Percentiles rank a stretch among this genome's conserved stretches.
Evolutionary conservation across 768 basidiomycete species (phyloP).

Genomic region (Saitozyma podzolica): DNA sequence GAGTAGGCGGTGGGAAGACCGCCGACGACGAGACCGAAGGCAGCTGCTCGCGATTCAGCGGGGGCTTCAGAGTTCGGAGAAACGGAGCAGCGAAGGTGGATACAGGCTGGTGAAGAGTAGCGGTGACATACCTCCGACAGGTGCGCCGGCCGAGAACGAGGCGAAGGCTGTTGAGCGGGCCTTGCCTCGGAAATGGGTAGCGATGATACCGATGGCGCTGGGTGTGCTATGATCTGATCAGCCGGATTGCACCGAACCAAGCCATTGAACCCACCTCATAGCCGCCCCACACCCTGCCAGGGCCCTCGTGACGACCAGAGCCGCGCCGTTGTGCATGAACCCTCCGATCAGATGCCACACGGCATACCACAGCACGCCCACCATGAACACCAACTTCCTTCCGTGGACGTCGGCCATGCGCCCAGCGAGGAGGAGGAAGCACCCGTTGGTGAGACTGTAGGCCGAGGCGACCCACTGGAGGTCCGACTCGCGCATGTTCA

Average conservation of each 20-base stretch:
- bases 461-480: constrained; percentile 52
- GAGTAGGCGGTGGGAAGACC: constrained; percentile 66
- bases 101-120: background rate
- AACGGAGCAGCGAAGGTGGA: constrained; percentile 64
- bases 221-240: constrained; percentile 27
- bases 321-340: constrained; percentile 56
- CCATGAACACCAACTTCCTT: constrained; percentile 66
- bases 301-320: constrained; percentile 70
- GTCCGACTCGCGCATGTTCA: constrained; percentile 39
- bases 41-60: constrained; percentile 52
- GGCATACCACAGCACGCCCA: constrained; percentile 62
- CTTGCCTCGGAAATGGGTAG: constrained; percentile 70
- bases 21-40: constrained; percentile 68
- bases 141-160: constrained; percentile 79
- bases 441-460: constrained; percentile 49
- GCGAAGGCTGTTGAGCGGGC: constrained; percentile 76
- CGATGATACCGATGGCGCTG: constrained; percentile 69
- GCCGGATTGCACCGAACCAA: too few relatives aligned
- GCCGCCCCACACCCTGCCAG: constrained; percentile 79
- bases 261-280: constrained; percentile 55
- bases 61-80: background rate
- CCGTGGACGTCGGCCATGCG: constrained; percentile 58
- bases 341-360: constrained; percentile 60
- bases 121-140: constrained; percentile 58
- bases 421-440: constrained; percentile 38